Evolutionary conservation across 2,329 filamentous ascomycete genomes (phyloP), one percentile per base, ranked within the genome.

Genomic region (Xylaria sp.): DNA sequence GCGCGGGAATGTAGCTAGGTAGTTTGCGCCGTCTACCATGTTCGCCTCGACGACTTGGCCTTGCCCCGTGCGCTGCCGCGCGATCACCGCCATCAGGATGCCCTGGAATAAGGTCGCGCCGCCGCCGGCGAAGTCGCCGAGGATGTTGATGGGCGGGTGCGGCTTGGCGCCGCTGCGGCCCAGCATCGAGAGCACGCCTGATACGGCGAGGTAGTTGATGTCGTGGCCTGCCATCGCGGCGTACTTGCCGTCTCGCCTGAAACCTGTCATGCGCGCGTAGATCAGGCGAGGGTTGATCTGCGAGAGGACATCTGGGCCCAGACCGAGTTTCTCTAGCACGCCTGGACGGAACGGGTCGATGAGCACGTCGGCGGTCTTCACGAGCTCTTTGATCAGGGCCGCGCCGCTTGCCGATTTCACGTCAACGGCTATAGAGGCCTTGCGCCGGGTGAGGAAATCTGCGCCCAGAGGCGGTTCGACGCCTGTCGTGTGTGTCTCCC

Each of bases 311-410:
- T 87, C 85, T 8, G 95, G 95, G 0, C 89, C 90, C 1, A 98
- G 87, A 0, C 92, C 92, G 10, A 95, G 88, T 61, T 91, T 92
- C 82, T 98, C 95, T 1, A 98, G 87, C 0, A 98, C 93, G 44
- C 94, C 94, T 0, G 95, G 95, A 0, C 95, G 92, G 84, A 94
- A 98, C 0, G 96, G 95, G 80, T 98, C 96, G 79, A 98, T 96
- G 34, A 98, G 81, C 44, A 98, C 85, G 81, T 98, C 95, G 65
- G 89, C 86, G 18, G 83, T 78, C 18, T 83, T 80, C 44, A 91
- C 82, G 0, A 98, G 85, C 2, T 85, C 83, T 69, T 89, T 90
- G 63, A 97, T 81, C 7, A 98, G 83, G 0, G 85, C 84, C 13
- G 90, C 78, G 7, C 93, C 94, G 0, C 81, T 74, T 0, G 87